Evolutionary conservation across 768 basidiomycete genomes (phyloP).

Genomic region (Lactifluus hygrophoroides): DNA sequence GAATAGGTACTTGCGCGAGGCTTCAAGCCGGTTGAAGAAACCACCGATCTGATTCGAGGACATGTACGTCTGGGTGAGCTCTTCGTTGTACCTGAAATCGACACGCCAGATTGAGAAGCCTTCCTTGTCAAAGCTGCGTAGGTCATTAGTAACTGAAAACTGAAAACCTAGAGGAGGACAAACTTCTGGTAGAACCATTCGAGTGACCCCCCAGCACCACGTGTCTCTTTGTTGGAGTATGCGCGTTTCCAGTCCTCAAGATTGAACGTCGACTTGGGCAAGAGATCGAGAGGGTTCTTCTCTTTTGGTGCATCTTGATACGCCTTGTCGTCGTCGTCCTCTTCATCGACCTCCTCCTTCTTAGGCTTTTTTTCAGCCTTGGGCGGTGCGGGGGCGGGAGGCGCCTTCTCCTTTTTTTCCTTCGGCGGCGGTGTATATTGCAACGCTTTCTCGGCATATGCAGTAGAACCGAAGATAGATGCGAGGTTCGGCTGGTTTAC

Average conservation of each 20-base stretch:
- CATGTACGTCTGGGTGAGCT: constrained; percentile 91
- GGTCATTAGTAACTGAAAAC: constrained; percentile 6
- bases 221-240: constrained; percentile 98
- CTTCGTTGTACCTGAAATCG: constrained; percentile 95
- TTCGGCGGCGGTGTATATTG: constrained; percentile 63
- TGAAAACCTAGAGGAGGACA: constrained; percentile 24
- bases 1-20: constrained; percentile 93
- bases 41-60: constrained; percentile 89
- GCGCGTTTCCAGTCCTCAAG: constrained; percentile 96
- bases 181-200: constrained; percentile 98
- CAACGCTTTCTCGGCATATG: constrained; percentile 59
- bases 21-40: constrained; percentile 98
- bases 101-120: constrained; percentile 90
- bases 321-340: constrained; percentile 73
- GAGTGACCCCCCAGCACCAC: constrained; percentile 67
- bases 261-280: constrained; percentile 83
- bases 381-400: constrained; percentile 31
- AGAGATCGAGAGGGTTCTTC: constrained; percentile 90
- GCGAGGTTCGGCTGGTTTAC: constrained; percentile 74
- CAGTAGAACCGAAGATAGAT: constrained; percentile 50
- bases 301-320: constrained; percentile 72
- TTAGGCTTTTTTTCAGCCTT: constrained; percentile 60
- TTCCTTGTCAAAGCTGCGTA: constrained; percentile 66
- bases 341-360: constrained; percentile 43
- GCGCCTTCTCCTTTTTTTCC: constrained; percentile 30